Evolutionary conservation across 2,329 filamentous ascomycete genomes (phyloP).

Genomic region (Hirsutella rhossiliensis): DNA sequence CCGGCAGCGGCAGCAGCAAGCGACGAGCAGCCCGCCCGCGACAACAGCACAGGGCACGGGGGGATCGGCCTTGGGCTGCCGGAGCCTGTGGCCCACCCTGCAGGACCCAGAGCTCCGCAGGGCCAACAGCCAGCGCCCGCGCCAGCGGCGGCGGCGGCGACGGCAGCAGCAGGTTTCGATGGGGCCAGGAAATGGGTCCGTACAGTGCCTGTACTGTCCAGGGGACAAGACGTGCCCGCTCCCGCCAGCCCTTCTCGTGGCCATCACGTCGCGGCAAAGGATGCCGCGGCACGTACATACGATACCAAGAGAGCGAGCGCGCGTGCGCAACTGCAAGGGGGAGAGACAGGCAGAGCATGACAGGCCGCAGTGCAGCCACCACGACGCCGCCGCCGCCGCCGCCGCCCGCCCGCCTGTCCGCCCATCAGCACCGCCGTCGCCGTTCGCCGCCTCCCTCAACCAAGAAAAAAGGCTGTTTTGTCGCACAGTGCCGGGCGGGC

Average conservation of each 20-base stretch:
- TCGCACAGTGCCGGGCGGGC: neutral
- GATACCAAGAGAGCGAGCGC: too few species aligned
- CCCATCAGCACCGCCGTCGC: neutral
- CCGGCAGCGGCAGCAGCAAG: neutral
- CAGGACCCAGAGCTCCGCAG: neutral
- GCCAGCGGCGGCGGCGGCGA: neutral
- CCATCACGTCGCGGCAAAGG: neutral
- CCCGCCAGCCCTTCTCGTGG: too few species aligned
- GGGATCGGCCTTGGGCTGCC: slow-evolving; percentile 9
- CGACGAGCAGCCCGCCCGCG: neutral
- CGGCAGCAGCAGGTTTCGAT: neutral
- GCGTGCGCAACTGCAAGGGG: too few species aligned
- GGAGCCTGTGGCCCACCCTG: slow-evolving; percentile 2
- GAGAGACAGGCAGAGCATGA: too few species aligned
- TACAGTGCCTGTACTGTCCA: neutral
- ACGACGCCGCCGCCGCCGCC: too few species aligned
- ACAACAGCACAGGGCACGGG: slow-evolving; percentile 4
- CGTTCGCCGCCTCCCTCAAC: neutral
- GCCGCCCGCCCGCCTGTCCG: neutral
- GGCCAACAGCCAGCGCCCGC: neutral
- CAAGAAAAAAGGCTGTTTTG: neutral
- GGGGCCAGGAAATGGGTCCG: neutral
- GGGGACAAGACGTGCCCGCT: too few species aligned
- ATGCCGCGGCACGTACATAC: too few species aligned
- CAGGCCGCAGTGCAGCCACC: too few species aligned